These are phyloP conservation scores for Thalassiosira mediterranea DNA, from an alignment of 352 stramenopile genomes.

Conservation along the genomic window DNA sequence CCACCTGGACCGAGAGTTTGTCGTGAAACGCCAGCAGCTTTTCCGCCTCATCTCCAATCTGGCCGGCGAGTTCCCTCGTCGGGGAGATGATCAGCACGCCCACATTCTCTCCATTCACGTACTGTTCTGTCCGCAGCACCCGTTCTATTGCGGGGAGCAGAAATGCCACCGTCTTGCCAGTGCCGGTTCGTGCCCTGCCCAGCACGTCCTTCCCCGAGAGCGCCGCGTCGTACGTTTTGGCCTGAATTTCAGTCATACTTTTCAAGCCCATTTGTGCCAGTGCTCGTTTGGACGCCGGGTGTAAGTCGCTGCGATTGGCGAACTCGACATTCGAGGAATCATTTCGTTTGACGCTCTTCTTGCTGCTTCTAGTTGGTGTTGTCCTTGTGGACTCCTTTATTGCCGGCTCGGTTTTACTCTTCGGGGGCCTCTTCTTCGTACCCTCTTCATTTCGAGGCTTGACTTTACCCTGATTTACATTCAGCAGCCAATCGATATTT, in stretches of 20 bases:
- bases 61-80: slow-evolving; percentile 82
- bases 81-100: slow-evolving; percentile 84
- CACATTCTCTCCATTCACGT: slow-evolving; percentile 85
- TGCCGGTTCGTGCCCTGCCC: slow-evolving; percentile 94
- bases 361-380: too few relatives aligned
- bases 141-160: slow-evolving; percentile 86
- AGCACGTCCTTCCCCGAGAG: slow-evolving; percentile 96
- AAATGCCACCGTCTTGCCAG: slow-evolving; percentile 95
- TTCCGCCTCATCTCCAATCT: slow-evolving; percentile 92
- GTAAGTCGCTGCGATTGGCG: slow-evolving; percentile 51
- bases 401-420: too few relatives aligned
- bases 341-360: too few relatives aligned
- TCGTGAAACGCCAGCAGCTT: slow-evolving; percentile 87
- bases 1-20: slow-evolving; percentile 70
- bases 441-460: too few relatives aligned
- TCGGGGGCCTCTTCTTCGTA: too few relatives aligned
- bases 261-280: slow-evolving; percentile 70
- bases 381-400: too few relatives aligned
- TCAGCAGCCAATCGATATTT: slow-evolving; percentile 44
- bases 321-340: too few relatives aligned
- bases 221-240: slow-evolving; percentile 90
- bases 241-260: slow-evolving; percentile 92
- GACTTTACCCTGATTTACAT: too few relatives aligned
- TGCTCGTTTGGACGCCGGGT: slow-evolving; percentile 60
- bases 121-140: slow-evolving; percentile 88